Conservation (phyloP, 495 filamentous ascomycete species). For the Penicillium crystallinum region DNA sequence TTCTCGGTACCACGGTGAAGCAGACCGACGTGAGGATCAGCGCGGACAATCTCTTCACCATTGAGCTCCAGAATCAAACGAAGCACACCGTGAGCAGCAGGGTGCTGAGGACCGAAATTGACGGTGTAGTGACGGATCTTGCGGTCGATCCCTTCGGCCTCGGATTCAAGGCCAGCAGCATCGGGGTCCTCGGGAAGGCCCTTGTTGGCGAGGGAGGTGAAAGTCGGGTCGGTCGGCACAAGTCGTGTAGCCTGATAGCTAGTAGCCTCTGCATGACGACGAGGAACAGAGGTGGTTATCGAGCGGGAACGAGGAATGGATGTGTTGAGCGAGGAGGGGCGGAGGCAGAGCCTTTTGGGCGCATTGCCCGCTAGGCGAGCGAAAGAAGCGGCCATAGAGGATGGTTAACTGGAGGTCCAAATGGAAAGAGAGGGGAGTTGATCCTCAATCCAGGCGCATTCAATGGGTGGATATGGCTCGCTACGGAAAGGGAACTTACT, state of each 20-base stretch:
- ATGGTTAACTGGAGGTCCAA: slow-evolving; percentile 21
- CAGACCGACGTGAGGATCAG: slow-evolving; percentile 95
- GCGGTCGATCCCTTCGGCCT: slow-evolving; percentile 56
- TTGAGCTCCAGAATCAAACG: slow-evolving; percentile 96
- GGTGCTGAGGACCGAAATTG: slow-evolving; percentile 99
- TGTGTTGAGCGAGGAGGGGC: slow-evolving; percentile 42
- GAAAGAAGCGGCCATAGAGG: slow-evolving; percentile 62
- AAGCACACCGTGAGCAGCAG: slow-evolving; percentile 96
- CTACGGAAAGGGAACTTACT: slow-evolving; percentile 31
- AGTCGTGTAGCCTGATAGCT: slow-evolving; percentile 57
- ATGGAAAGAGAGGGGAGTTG: slow-evolving; percentile 24
- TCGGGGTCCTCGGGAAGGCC: slow-evolving; percentile 38
- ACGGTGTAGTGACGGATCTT: slow-evolving; percentile 99
- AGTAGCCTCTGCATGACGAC: slow-evolving; percentile 52
- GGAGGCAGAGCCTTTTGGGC: slow-evolving; percentile 60
- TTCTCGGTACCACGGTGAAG: slow-evolving; percentile 98
- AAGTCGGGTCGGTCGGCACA: slow-evolving; percentile 54
- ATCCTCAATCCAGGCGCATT: slow-evolving; percentile 43
- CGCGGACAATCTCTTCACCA: slow-evolving; percentile 94
- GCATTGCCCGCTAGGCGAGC: slow-evolving; percentile 58
- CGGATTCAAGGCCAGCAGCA: slow-evolving; percentile 43
- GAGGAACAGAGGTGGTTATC: slow-evolving; percentile 63
- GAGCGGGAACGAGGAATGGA: slow-evolving; percentile 48
- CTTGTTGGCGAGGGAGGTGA: slow-evolving; percentile 48
- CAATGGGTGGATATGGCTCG: slow-evolving; percentile 34